Base-by-base conservation (phyloP, 2,329 filamentous ascomycete genomes). In the Myriosclerotinia curreyana region DNA sequence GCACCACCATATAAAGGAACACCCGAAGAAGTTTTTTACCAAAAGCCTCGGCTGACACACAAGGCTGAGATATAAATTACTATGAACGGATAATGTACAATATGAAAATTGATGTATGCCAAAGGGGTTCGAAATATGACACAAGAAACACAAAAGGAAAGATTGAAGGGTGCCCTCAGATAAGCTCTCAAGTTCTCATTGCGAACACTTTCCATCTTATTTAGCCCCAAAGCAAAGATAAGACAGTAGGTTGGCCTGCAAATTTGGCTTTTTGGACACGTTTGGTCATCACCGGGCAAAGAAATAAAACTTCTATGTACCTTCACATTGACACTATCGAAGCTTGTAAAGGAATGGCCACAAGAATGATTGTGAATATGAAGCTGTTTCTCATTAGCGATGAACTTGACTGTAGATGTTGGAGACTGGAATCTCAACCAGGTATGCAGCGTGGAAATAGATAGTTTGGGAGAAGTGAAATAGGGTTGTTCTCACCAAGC, bases 161-260 rank as follows among this genome's bases (percentile, higher is more conserved):
- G 12, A 56, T 49, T 54, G 52, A 66, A 67, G 51, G 58, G 58
- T 69, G 69, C 74, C 74, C 74, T 75, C 74, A 75, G 74, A 75
- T 75, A 65, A 75, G 74, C 74, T 75, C 74, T 75, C 74, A 74
- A 72, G 74, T 75, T 74, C 71, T 75, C 74, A 75, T 74, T 60
- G 73, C 70, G 63, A 75, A 75, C 74, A 67, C 74, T 74, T 70
- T 58, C 71, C 65, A 58, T 59, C 68, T 59, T 56, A 60, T 65
- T 62, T 58, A 56, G 63, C 53, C 48, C 55, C 65, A 53, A 63
- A 65, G 66, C 66, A 60, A 68, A 31, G 53, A 66, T 56, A 60
- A 58, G 59, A 51, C 55, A 64, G 71, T 66, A 73, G 73, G 74
- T 70, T 75, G 72, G 71, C 71, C 72, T 75, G 70, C 74, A 75